Base-by-base conservation (phyloP, 805 yeast genomes). In the Cyberlindnera galapagoensis region DNA sequence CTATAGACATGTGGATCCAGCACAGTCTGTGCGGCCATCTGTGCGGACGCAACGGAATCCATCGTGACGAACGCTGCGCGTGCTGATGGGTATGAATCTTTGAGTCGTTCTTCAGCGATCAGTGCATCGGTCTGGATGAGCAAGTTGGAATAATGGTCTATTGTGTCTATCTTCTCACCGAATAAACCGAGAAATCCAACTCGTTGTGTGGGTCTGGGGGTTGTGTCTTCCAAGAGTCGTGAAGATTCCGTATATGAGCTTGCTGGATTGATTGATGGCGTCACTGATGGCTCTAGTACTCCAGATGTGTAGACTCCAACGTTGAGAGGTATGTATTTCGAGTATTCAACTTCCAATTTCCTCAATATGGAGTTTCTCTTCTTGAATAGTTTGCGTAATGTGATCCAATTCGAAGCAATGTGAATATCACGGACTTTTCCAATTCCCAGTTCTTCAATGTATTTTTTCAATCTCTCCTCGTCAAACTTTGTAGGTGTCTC, bases 11-110 rank as follows among this genome's bases (percentile, higher is more conserved):
- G 72, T 1, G 97, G 97, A 51, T 88, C 96, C 34, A 92, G 56
- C 0, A 90, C 88, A 0, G 97, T 90, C 56, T 92, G 98, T 0
- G 97, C 96, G 22, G 90, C 80, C 85, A 87, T 80, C 56, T 90
- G 98, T 4, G 97, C 97, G 41, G 88, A 79, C 0, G 96, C 95
- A 4, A 87, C 97, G 1, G 92, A 74, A 43, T 84, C 90, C 95
- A 90, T 83, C 0, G 97, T 92, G 7, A 90, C 76, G 57, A 90
- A 90, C 0, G 97, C 97, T 3, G 90, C 79, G 16, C 88, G 81
- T 1, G 94, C 82, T 2, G 94, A 71, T 7, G 33, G 25, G 52
- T 74, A 82, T 35, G 78, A 77, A 26, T 76, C 65, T 15, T 61
- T 63, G 22, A 94, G 65, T 9, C 56, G 36, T 14, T 38, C 29